Evolutionary conservation across 257 asterid genomes (phyloP), one percentile per base, ranked within the genome.

Genomic region (Phtheirospermum japonicum): DNA sequence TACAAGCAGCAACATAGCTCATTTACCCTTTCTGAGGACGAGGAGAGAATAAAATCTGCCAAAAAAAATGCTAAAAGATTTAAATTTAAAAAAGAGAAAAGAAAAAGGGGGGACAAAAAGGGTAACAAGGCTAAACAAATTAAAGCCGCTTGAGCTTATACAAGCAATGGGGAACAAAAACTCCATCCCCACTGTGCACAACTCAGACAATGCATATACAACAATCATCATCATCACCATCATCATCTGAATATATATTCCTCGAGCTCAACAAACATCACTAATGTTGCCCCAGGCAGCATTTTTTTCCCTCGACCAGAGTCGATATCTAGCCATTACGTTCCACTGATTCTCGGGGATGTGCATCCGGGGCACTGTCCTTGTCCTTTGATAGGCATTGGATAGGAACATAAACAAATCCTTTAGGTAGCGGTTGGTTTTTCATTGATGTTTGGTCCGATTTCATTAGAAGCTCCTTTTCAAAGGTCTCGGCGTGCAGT

Each of bases 321-420:
- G n/a, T n/a, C 48, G 10, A 40, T 17, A 32, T 32, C 77, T 74
- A 83, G 66, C 82, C 77, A 63, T 80, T 74, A 49, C 49, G 81
- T 61, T 79, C 84, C 63, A 20, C 32, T 30, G 76, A 75, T 74
- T 83, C 89, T 28, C 71, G 63, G 23, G 85, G 58, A 46, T 67
- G 18, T 50, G 85, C 67, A 72, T 79, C 95, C 34, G 74, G 77
- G 28, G 66, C 73, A 6, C 71, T 73, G 66, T 83, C 91, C 82
- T 80, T 77, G 40, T 85, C 95, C 80, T 90, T 88, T 0, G 98
- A 71, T 68, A 87, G 80, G 77, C 82, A 76, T 60, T 81, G 79
- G 52, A 90, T 60, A 7, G 96, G 97, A 58, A 88, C 94, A 74
- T 90, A 87, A 23, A 90, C 98, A 10, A 77, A 87, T 62, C 95